Base-by-base conservation (phyloP, 2,329 filamentous ascomycete genomes). In the Pseudonectria buxi region DNA sequence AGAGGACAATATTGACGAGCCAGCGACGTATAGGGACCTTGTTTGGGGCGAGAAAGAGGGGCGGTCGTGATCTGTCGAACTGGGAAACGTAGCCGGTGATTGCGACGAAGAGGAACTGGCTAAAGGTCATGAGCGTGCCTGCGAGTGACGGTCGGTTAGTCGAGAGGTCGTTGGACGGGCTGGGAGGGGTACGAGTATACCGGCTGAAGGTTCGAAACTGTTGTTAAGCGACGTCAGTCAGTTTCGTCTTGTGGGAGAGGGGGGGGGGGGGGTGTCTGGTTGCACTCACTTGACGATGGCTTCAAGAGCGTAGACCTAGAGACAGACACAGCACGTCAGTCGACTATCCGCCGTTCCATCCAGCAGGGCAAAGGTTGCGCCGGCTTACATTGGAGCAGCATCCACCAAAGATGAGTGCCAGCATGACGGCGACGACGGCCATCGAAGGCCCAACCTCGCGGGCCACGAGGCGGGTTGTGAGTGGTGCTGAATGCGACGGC, bases 381-480 rank as follows among this genome's bases (percentile, higher is more conserved):
- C n/a, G n/a, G n/a, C 78, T 63, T 68, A 89, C 89, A 72, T 95
- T 95, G 25, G 86, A 87, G 65, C 89, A 95, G 58, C 88, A 95
- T 22, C 92, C 92, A 33, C 92, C 92, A 61, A 98, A 95, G 40
- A 98, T 96, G 47, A 96, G 74, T 33, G 72, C 73, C 39, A 90
- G 72, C 74, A 94, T 94, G 38, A 73, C 68, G 14, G 71, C 68
- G 30, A 81, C 68, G 38, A 75, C 72, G 26, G 85, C 60, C 72
- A 63, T 32, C 18, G 57, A 53, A 6, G 57, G 53, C 4, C 48
- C 54, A 30, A 48, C 43, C 39, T 54, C 50, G 15, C 34, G 24
- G 27, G 39, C 40, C 34, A 50, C 34, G n/a, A 48, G 35, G 15
- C 36, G 47, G 14, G 51, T 30, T 15, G 11, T 30, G 28, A 16